Conservation (phyloP, 257 asterid species). For the Jacaranda mimosifolia region DNA sequence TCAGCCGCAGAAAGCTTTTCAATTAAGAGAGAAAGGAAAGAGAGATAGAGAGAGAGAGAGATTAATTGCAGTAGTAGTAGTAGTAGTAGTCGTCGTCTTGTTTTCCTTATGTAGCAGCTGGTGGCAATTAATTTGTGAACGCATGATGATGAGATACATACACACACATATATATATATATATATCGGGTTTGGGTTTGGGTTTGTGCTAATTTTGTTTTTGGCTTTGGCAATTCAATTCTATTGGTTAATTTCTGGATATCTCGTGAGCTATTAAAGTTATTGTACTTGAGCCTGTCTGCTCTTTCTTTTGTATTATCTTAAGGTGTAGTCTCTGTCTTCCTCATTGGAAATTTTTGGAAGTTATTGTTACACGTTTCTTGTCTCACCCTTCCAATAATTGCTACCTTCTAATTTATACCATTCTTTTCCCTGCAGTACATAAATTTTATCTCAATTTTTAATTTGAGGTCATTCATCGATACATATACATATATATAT, state of each 20-base stretch:
- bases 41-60: background rate
- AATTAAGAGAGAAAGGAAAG: background rate
- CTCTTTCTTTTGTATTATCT: conserved; percentile 42
- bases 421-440: conserved; percentile 30
- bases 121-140: background rate
- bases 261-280: conserved; percentile 37
- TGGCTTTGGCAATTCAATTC: too few species aligned
- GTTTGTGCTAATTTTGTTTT: too few species aligned
- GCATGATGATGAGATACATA: background rate
- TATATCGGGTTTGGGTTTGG: too few species aligned
- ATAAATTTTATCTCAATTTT: conserved; percentile 36
- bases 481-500: too few species aligned
- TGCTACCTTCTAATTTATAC: conserved; percentile 4
- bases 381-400: conserved; percentile 41
- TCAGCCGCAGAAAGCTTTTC: background rate
- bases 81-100: background rate
- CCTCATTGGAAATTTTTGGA: conserved; percentile 48
- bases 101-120: background rate
- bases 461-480: too few species aligned
- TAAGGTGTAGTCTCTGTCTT: conserved; percentile 62
- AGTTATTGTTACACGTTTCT: conserved; percentile 32
- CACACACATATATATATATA: too few species aligned
- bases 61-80: background rate
- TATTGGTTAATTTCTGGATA: conserved; percentile 1
- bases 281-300: conserved; percentile 49